These are phyloP conservation scores for Fusarium mexicanum DNA, from an alignment of 2,329 filamentous ascomycete species.

Conservation along the genomic window DNA sequence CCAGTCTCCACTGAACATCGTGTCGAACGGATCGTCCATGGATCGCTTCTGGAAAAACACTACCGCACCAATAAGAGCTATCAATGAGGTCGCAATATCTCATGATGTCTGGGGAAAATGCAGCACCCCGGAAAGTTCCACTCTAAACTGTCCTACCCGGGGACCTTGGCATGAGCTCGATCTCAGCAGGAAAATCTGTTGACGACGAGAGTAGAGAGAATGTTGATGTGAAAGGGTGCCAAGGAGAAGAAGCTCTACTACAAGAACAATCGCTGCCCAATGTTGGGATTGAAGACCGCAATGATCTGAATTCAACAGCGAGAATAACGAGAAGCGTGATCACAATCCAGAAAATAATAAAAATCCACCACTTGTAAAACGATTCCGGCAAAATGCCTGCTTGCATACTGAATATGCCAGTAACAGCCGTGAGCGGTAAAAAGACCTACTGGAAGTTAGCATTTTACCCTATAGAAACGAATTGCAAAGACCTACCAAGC, in stretches of 20 bases:
- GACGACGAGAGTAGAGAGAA: background rate
- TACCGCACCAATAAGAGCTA: background rate
- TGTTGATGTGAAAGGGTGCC: background rate
- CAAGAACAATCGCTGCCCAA: background rate
- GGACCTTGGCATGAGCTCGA: background rate
- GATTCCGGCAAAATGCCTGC: background rate
- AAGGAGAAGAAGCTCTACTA: too few species aligned
- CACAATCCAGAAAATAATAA: background rate
- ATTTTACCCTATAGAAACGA: fast-evolving
- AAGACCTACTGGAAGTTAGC: background rate
- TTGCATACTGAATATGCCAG: constrained; percentile 6
- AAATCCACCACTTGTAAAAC: background rate
- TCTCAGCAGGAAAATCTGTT: background rate
- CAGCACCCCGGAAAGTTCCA: background rate
- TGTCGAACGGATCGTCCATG: background rate
- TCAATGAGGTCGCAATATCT: background rate
- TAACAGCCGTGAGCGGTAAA: background rate
- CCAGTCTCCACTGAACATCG: background rate
- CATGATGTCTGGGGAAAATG: background rate
- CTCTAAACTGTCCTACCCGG: background rate
- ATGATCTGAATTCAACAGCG: background rate
- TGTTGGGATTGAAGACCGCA: background rate
- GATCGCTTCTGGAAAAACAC: background rate
- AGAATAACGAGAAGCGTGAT: background rate
- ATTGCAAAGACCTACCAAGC: background rate